Base-by-base conservation (phyloP, 805 yeast species). In the Candida xyloterini region DNA sequence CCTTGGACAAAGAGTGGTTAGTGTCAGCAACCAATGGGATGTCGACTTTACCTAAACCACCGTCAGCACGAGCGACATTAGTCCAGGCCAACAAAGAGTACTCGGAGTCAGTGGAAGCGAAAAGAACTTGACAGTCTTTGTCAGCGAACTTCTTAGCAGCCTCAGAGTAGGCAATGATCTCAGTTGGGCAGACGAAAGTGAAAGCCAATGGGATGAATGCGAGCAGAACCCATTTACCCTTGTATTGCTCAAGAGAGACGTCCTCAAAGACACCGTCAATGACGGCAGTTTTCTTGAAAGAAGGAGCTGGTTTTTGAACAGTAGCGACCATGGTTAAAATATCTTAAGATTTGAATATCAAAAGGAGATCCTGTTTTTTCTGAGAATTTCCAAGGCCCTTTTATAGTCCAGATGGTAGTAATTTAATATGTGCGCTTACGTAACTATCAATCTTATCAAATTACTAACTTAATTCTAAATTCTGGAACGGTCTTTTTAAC, bases 111-210 rank as follows among this genome's bases (percentile, higher is more conserved):
- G 97, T 91, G 47, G 98, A 91, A 55, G 98, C 97, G 57, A 93
- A 89, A 63, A 93, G 79, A 38, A 93, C 81, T 74, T 88, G 86
- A 55, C 88, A 80, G 61, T 81, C 91, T 66, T 87, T 83, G 55
- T 78, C 95, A 57, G 84, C 68, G 73, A 93, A 93, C 77, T 83
- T 81, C 76, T 81, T 79, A 58, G 79, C 85, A 56, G 97, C 96
- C 58, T 91, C 96, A 50, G 96, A 86, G 84, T 89, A 93, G 57
- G 98, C 98, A 70, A 93, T 82, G 76, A 93, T 90, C 78, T 93
- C 98, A 56, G 99, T 93, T 70, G 99, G 99, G 75, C 99, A 93
- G 51, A 93, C 98, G 58, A 93, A 93, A 47, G 99, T 93, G 90
- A 93, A 93, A 38, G 99, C 99, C 79, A 91, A 75, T 70, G 99